phyloP scores from a whole-genome alignment of 2,329 filamentous ascomycete species.

The Penicillium sp. region DNA sequence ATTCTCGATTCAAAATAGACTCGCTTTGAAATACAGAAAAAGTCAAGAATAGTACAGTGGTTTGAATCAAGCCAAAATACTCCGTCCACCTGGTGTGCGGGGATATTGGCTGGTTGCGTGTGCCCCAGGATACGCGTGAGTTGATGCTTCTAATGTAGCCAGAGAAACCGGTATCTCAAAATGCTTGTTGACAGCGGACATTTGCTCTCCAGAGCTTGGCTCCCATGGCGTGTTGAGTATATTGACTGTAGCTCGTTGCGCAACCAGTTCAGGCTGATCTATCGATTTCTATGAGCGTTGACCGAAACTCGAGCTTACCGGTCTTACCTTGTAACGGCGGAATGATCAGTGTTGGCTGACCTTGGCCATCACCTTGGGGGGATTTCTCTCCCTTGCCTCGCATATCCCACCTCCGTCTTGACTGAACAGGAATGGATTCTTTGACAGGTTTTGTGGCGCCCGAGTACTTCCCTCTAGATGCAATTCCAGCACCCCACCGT shows the following conservation, averaged over 20 bases:
- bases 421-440: constrained; percentile 23
- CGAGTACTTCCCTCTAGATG: constrained; percentile 23
- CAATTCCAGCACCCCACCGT: constrained; percentile 27
- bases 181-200: constrained; percentile 17
- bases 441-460: constrained; percentile 24
- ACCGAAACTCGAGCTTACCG: neutral
- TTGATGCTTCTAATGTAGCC: neutral
- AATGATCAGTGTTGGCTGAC: constrained; percentile 13
- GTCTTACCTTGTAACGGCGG: constrained; percentile 11
- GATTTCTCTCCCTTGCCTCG: constrained; percentile 10
- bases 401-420: constrained; percentile 24
- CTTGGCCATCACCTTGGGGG: constrained; percentile 7
- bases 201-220: constrained; percentile 5
- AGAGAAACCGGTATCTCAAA: constrained; percentile 22
- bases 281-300: neutral
- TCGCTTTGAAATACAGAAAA: neutral
- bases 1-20: neutral
- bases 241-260: constrained; percentile 20
- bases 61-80: constrained; percentile 1
- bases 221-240: constrained; percentile 19
- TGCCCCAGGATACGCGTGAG: neutral
- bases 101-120: neutral
- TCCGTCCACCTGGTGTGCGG: neutral
- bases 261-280: neutral
- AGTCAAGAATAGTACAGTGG: neutral